These are phyloP conservation scores for Vaccinium darrowii DNA, from an alignment of 148 eudicot species.

Conservation along the genomic window DNA sequence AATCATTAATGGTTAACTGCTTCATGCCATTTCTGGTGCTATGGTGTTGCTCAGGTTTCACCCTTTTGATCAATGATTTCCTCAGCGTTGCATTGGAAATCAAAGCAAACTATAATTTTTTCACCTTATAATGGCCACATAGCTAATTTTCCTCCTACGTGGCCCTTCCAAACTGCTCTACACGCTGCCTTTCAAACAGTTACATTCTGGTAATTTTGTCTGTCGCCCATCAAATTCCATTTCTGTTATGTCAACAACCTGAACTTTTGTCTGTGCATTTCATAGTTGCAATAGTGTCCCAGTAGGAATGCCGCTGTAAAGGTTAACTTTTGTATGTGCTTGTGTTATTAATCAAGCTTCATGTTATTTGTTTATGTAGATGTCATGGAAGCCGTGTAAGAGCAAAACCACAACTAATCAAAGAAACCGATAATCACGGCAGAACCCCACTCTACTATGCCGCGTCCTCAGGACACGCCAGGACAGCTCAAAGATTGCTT, in stretches of 20 bases:
- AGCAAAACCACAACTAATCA: slow-evolving; percentile 10
- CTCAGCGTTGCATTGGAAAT: neutral
- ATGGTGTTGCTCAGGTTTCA: neutral
- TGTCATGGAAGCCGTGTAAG: neutral
- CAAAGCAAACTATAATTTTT: no score
- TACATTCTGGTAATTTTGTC: neutral
- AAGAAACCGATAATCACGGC: neutral
- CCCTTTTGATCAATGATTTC: neutral
- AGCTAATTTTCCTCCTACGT: neutral
- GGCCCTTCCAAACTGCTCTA: neutral
- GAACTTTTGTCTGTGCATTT: neutral
- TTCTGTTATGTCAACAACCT: neutral
- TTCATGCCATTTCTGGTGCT: neutral
- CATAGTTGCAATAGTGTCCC: neutral
- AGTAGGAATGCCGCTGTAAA: neutral
- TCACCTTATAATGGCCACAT: no score
- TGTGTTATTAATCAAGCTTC: neutral
- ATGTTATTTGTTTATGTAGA: neutral
- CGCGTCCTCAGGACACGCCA: neutral
- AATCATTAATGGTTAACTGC: no score
- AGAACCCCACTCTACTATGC: slow-evolving; percentile 5
- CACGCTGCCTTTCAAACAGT: neutral
- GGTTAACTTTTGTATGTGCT: neutral
- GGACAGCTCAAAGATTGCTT: neutral
- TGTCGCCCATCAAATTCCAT: neutral